Conservation (phyloP, 148 eudicot genomes). For the Fagopyrum esculentum region DNA sequence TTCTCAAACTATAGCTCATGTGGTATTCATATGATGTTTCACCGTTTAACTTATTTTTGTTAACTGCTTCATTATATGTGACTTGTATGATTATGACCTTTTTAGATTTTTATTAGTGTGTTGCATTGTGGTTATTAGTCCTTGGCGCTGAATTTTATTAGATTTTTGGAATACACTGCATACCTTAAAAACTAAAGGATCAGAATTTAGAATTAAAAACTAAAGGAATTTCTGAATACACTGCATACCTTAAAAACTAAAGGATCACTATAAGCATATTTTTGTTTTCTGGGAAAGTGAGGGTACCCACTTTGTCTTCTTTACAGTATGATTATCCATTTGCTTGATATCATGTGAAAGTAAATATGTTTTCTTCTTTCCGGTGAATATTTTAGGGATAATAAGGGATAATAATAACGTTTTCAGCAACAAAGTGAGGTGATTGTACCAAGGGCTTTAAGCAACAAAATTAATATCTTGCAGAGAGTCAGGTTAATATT, state of each 20-base stretch:
- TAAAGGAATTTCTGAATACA: not conserved
- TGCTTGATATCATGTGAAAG: not conserved
- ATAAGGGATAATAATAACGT: too few relatives aligned
- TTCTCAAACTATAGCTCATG: slow-evolving; percentile 76
- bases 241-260: too few relatives aligned
- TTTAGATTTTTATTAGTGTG: not conserved
- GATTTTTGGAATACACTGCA: not conserved
- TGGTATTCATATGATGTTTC: slow-evolving; percentile 37
- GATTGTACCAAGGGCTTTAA: not conserved
- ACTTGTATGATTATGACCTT: not conserved
- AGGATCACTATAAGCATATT: not conserved
- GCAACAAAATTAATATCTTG: not conserved
- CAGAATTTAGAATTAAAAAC: not conserved
- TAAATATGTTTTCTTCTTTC: not conserved
- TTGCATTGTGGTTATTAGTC: not conserved
- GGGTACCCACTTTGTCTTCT: not conserved
- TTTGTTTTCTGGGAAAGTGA: not conserved
- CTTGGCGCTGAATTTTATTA: not conserved
- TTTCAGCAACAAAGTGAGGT: too few relatives aligned
- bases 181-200: not conserved
- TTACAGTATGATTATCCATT: not conserved
- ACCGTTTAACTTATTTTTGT: not conserved
- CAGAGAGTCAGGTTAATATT: too few relatives aligned
- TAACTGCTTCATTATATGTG: not conserved
- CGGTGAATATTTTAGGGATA: not conserved